Percentiles rank a stretch among this genome's conserved stretches.
Evolutionary conservation across 257 asterid genomes (phyloP).

Genomic region (Jacaranda mimosifolia): DNA sequence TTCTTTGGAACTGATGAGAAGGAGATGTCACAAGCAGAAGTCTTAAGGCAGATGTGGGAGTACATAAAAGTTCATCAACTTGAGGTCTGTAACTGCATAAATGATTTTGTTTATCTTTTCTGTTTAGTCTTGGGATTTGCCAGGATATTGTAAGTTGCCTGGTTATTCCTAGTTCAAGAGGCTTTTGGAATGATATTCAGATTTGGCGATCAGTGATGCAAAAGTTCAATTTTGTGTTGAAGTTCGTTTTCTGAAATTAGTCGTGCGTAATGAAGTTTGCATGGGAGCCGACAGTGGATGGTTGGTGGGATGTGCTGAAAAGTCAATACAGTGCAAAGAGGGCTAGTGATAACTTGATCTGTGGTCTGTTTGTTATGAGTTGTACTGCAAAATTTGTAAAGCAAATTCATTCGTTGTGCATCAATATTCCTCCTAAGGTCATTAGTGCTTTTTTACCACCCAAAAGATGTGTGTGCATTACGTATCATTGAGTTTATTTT

Average conservation of each 20-base stretch:
- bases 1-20: conserved; percentile 71
- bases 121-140: conserved; percentile 20
- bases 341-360: conserved; percentile 7
- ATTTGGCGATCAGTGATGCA: background rate
- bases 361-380: background rate
- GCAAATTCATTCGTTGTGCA: background rate
- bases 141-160: background rate
- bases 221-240: background rate
- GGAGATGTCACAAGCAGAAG: conserved; percentile 84
- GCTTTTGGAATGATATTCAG: background rate
- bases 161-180: conserved; percentile 4
- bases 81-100: conserved; percentile 60
- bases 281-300: background rate
- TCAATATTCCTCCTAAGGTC: background rate
- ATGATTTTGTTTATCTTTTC: conserved; percentile 20
- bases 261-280: background rate
- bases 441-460: background rate
- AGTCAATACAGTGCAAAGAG: background rate
- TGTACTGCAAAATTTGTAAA: background rate
- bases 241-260: conserved; percentile 1
- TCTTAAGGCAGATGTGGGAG: conserved; percentile 78
- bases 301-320: background rate
- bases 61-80: conserved; percentile 78
- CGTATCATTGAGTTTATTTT: background rate
- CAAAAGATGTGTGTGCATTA: no score